Conservation (phyloP, 441 rosid species). For the Adansonia madagascariensis region DNA sequence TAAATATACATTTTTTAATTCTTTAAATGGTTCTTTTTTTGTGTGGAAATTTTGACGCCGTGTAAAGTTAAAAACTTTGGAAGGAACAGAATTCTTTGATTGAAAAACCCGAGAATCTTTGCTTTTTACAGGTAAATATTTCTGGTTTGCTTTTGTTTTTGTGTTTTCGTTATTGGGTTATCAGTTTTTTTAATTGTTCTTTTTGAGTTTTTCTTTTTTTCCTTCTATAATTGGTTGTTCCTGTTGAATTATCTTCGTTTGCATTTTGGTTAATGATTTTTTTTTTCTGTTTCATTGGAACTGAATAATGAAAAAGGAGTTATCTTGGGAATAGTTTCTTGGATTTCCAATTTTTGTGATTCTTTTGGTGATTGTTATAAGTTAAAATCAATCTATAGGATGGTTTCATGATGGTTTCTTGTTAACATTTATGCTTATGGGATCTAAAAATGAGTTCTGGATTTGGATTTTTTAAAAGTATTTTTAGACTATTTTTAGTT, state of each 20-base stretch:
- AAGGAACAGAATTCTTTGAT: conserved; percentile 16
- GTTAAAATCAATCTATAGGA: background rate
- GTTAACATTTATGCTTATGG: background rate
- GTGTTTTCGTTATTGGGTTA: conserved; percentile 30
- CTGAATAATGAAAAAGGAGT: background rate
- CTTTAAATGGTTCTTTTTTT: background rate
- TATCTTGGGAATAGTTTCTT: background rate
- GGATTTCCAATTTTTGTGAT: background rate
- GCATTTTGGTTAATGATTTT: background rate
- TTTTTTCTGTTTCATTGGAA: conserved; percentile 3
- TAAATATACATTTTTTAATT: background rate
- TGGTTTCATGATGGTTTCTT: background rate
- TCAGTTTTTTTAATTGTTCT: background rate
- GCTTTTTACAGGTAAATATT: conserved; percentile 28
- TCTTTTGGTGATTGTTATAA: conserved; percentile 7
- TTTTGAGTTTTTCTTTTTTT: background rate
- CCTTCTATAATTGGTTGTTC: background rate
- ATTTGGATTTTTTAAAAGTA: conserved; percentile 1
- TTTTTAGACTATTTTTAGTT: background rate
- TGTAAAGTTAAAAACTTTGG: conserved; percentile 18
- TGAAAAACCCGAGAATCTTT: conserved; percentile 12
- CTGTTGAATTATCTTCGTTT: conserved; percentile 9
- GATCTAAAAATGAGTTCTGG: conserved; percentile 31
- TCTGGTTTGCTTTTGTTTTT: conserved; percentile 36
- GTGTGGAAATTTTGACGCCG: background rate